A percentile compares a stretch with the other conserved stretches of the same genome.
These are phyloP conservation scores for Coemansia sp. DNA, from an alignment of 192 early-diverging fungal species.

Conservation along the genomic window DNA sequence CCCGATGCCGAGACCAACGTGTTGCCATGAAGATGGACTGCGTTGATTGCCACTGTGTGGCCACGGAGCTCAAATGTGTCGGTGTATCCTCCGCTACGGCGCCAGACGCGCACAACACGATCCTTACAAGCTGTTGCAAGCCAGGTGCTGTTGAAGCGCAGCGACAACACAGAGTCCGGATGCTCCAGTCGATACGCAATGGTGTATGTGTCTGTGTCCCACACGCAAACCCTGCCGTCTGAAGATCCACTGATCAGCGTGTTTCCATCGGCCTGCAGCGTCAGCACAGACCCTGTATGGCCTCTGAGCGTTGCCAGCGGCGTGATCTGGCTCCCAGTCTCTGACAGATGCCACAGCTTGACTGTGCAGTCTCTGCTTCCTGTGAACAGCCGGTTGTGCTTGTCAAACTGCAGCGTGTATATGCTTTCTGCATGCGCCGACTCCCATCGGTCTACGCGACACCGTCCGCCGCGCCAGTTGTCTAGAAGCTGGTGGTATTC, in stretches of 20 bases:
- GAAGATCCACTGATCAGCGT: conserved; percentile 71
- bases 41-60: conserved; percentile 82
- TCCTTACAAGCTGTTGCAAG: conserved; percentile 87
- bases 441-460: conserved; percentile 61
- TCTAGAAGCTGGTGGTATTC: conserved; percentile 64
- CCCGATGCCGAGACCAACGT: conserved; percentile 71
- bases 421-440: conserved; percentile 79
- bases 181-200: conserved; percentile 59
- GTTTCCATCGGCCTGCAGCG: conserved; percentile 75
- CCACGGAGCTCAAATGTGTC: conserved; percentile 64
- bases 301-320: conserved; percentile 62
- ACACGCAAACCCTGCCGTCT: conserved; percentile 67
- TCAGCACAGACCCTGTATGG: conserved; percentile 81
- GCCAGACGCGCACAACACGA: conserved; percentile 80
- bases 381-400: conserved; percentile 63
- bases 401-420: conserved; percentile 81
- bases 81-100: conserved; percentile 39
- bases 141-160: conserved; percentile 72
- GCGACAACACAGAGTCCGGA: conserved; percentile 68
- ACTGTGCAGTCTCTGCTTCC: conserved; percentile 70
- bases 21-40: conserved; percentile 66
- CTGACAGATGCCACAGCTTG: conserved; percentile 77
- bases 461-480: conserved; percentile 74
- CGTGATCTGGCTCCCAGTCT: conserved; percentile 49
- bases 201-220: conserved; percentile 66